These are phyloP conservation scores for Citrus maxima DNA, from an alignment of 345 rosid genomes.

Conservation along the genomic window DNA sequence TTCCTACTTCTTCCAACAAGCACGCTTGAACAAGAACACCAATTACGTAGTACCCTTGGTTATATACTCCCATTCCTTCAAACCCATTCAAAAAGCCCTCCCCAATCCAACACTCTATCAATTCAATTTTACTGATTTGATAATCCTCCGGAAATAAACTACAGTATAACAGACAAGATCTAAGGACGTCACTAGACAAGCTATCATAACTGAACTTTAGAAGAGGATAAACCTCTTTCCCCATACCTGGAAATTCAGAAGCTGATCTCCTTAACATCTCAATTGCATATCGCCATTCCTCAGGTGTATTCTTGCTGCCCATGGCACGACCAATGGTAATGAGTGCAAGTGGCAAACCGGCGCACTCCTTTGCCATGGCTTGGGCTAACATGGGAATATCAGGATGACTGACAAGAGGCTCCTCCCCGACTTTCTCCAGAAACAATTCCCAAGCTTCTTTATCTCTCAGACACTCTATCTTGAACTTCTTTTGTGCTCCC, in stretches of 20 bases:
- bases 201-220: not conserved
- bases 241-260: not conserved
- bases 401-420: not conserved
- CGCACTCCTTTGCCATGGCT: conserved; percentile 11
- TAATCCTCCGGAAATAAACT: not conserved
- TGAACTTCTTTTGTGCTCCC: conserved; percentile 20
- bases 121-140: not conserved
- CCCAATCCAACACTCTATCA: too few species aligned
- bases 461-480: conserved; percentile 10
- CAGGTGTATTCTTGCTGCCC: conserved; percentile 1
- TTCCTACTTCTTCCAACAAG: too few species aligned
- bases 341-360: conserved; percentile 19
- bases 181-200: not conserved
- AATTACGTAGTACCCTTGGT: too few species aligned
- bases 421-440: conserved; percentile 15
- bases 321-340: conserved; percentile 21
- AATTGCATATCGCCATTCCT: conserved; percentile 11
- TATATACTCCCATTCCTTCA: too few species aligned
- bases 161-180: conserved; percentile 6
- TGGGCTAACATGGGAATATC: conserved; percentile 6
- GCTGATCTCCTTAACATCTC: not conserved
- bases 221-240: not conserved
- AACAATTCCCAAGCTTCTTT: conserved; percentile 18
- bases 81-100: too few species aligned
- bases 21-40: too few species aligned